Conservation (phyloP, 106 monocot species). For the Ottelia alismoides region DNA sequence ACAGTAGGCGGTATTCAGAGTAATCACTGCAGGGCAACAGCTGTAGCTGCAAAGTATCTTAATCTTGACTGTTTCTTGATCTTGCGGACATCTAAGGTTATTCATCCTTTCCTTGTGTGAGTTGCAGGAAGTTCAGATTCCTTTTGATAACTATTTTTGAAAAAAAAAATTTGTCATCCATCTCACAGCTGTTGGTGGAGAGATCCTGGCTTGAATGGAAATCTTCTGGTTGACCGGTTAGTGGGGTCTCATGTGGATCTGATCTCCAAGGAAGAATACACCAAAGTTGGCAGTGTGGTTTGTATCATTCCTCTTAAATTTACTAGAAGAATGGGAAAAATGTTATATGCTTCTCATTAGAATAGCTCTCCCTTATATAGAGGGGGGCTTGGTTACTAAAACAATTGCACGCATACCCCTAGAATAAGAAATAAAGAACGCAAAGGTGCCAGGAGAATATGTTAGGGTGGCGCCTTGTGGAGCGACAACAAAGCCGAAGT, state of each 20-base stretch:
- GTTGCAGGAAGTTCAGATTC: too few species aligned
- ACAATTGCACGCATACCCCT: too few species aligned
- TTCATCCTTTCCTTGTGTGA: neutral
- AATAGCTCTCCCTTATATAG: too few species aligned
- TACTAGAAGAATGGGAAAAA: too few species aligned
- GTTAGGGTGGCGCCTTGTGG: too few species aligned
- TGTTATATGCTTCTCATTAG: too few species aligned
- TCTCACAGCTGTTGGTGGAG: constrained; percentile 45
- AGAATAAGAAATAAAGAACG: too few species aligned
- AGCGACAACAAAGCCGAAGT: too few species aligned
- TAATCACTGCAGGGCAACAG: constrained; percentile 95
- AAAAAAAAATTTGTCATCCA: too few species aligned
- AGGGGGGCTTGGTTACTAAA: too few species aligned
- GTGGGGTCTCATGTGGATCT: constrained; percentile 92
- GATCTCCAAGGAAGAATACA: constrained; percentile 95
- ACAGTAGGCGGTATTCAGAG: constrained; percentile 97
- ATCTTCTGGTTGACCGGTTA: constrained; percentile 87
- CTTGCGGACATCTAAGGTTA: constrained; percentile 87
- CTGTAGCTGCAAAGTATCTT: constrained; percentile 87
- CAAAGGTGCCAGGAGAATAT: too few species aligned
- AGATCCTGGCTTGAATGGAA: constrained; percentile 91
- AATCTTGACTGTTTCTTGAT: constrained; percentile 89
- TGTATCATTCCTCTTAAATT: too few species aligned
- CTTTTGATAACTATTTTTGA: neutral
- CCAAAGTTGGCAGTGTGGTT: constrained; percentile 84